These are phyloP conservation scores for Kwoniella sp. DNA, from an alignment of 768 basidiomycete genomes.

Conservation along the genomic window DNA sequence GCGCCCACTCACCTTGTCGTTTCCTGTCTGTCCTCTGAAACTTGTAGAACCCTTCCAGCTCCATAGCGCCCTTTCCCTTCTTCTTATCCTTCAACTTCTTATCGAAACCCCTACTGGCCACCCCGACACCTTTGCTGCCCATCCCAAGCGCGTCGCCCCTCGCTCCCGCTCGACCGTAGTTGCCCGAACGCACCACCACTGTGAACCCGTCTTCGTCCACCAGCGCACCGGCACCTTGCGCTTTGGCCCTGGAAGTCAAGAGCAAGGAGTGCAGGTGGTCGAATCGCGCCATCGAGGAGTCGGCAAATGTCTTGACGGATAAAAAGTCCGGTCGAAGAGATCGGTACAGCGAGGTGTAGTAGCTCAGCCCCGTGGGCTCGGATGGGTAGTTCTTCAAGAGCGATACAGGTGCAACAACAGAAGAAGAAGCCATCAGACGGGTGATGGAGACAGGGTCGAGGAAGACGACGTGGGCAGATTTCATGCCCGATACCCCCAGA, in stretches of 20 bases:
- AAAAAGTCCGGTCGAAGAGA: slow-evolving; percentile 76
- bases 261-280: slow-evolving; percentile 67
- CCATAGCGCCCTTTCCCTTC: slow-evolving; percentile 64
- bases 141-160: slow-evolving; percentile 64
- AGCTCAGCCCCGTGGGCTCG: slow-evolving; percentile 71
- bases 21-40: slow-evolving; percentile 92
- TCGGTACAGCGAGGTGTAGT: slow-evolving; percentile 69
- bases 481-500: slow-evolving; percentile 60
- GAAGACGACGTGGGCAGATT: slow-evolving; percentile 71
- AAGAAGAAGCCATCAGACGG: slow-evolving; percentile 61
- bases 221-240: slow-evolving; percentile 73
- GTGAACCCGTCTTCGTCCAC: slow-evolving; percentile 96
- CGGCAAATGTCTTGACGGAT: slow-evolving; percentile 73
- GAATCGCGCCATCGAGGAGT: slow-evolving; percentile 73
- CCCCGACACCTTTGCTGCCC: slow-evolving; percentile 73
- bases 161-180: slow-evolving; percentile 83
- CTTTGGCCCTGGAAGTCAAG: slow-evolving; percentile 37
- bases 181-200: slow-evolving; percentile 86
- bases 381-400: slow-evolving; percentile 60
- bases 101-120: slow-evolving; percentile 66
- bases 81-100: slow-evolving; percentile 57
- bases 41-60: slow-evolving; percentile 69
- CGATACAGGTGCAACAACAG: slow-evolving; percentile 44
- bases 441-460: slow-evolving; percentile 73
- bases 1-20: slow-evolving; percentile 65